Base-by-base conservation (phyloP, 495 filamentous ascomycete genomes). In the Sabuloglossum arenarium region DNA sequence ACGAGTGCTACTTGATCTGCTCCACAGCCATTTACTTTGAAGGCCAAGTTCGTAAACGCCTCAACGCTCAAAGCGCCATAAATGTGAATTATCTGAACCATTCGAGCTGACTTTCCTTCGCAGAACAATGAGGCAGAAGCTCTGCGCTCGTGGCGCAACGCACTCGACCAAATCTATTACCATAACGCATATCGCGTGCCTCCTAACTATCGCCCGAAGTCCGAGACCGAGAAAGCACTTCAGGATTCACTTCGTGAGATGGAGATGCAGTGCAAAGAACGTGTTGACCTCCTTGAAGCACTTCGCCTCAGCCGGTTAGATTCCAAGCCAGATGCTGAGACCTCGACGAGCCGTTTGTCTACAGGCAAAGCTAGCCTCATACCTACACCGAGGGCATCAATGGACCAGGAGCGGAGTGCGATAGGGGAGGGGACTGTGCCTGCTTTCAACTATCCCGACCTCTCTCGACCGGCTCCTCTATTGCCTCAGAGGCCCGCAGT, bases 21-120 rank as follows among this genome's bases (percentile, higher is more conserved):
- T 95, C 88, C 1, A 97, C 88, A 10, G 91, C 91, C 57, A 84
- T 95, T 59, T 94, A 94, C 69, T 94, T 91, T 66, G 88, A 96
- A 67, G 81, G 82, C 62, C 84, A 94, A 76, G 88, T 91, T 68
- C 45, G 70, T 28, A 19, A 54, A 34, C n/a, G 3, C 23, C 56
- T 23, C 9, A 16, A 21, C 14, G 1, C 21, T 4, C 45, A 14
- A n/a, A 29, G 10, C 28, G 11, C 25, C 28, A 6, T 29, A 30
- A 28, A 3, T 9, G 3, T 6, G 24, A 51, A 16, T 16, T 30
- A 51, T 14, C 16, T 27, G 25, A 3, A 11, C 23, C 28, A 21
- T 29, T 14, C n/a, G 21, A 2, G 28, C 14, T 29, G 23, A 29
- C 23, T n/a, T 4, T 10, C 9, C n/a, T 19, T 23, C 58, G 58